These are phyloP conservation scores for Fusarium sp. DNA, from an alignment of 2,329 filamentous ascomycete species.

Conservation along the genomic window DNA sequence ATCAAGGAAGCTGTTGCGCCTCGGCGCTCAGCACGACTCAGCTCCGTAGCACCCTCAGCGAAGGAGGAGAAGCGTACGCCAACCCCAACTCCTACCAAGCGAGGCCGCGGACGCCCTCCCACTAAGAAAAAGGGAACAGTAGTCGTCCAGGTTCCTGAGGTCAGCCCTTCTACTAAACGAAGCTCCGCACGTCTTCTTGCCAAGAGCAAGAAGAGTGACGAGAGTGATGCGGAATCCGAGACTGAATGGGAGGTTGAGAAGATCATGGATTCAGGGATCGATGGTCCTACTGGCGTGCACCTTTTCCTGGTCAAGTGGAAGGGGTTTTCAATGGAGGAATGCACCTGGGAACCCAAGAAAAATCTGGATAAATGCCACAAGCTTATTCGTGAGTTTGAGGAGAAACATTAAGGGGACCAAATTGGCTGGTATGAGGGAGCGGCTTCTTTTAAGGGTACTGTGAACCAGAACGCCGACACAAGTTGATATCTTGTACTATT, in stretches of 20 bases:
- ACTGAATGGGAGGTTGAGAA: conserved; percentile 61
- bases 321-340: conserved; percentile 56
- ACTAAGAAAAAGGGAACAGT: conserved; percentile 13
- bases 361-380: conserved; percentile 56
- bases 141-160: not conserved
- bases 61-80: not conserved
- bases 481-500: not conserved
- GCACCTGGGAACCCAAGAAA: conserved; percentile 65
- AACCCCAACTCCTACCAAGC: conserved; percentile 1
- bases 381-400: conserved; percentile 54
- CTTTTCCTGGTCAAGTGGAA: conserved; percentile 66
- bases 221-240: conserved; percentile 22
- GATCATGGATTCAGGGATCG: conserved; percentile 56
- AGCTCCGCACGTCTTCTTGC: conserved; percentile 11
- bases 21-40: conserved; percentile 33
- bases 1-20: not conserved
- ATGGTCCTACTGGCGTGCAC: conserved; percentile 52
- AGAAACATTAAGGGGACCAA: not conserved
- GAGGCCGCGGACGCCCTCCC: conserved; percentile 25
- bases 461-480: not conserved
- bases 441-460: not conserved
- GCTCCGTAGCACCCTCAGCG: not conserved
- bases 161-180: not conserved
- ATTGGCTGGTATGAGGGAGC: not conserved
- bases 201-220: conserved; percentile 21